Evolutionary conservation across 352 stramenopile species (phyloP), one percentile per base, ranked within the genome.

Genomic region (Globisporangium okanoganense): DNA sequence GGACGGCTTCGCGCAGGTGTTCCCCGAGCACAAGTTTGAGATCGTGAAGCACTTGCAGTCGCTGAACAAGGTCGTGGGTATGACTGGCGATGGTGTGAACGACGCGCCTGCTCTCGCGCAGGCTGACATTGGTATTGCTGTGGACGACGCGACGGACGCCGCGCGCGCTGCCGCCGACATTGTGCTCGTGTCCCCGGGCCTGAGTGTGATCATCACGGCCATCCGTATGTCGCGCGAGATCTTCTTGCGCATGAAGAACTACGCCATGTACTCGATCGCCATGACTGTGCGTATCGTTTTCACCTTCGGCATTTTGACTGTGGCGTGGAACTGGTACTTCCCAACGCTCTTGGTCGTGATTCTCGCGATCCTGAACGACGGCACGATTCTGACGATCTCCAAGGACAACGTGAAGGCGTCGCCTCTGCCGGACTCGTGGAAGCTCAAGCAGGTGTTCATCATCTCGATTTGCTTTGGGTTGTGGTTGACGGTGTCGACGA

Each of bases 1-100:
- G 29, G 92, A 98, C 61, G 95, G 94, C 22, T 98, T 98, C 70
- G 94, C 90, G 40, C 80, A 97, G 58, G 92, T 98, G 36, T 88
- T 97, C 58, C 92, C 92, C 16, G 87, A 90, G 63, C 87, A 98
- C 72, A 98, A 98, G 72, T 90, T 92, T 58, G 85, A 97, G 69
- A 90, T 97, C 56, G 86, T 97, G 25, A 78, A 97, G 69, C 83
- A 90, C 65, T 66, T 97, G 45, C 80, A 98, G 75, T 84, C 84
- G 53, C 83, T 91, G 51, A 71, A 85, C 77, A 87, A 90, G 73
- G 81, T 91, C 24, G 78, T 87, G 10, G 79, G 82, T 38, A 94
- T 95, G 85, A 92, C 81, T 27, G 83, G 83, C 69, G 88, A 97
- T 65, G 92, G 92, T 72, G 89, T 97, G 27, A 98, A 98, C 71